A percentile compares a stretch with the other conserved stretches of the same genome.
Evolutionary conservation across 164 flowering plant genomes (phyloP).

Genomic region (Warburgia ugandensis): DNA sequence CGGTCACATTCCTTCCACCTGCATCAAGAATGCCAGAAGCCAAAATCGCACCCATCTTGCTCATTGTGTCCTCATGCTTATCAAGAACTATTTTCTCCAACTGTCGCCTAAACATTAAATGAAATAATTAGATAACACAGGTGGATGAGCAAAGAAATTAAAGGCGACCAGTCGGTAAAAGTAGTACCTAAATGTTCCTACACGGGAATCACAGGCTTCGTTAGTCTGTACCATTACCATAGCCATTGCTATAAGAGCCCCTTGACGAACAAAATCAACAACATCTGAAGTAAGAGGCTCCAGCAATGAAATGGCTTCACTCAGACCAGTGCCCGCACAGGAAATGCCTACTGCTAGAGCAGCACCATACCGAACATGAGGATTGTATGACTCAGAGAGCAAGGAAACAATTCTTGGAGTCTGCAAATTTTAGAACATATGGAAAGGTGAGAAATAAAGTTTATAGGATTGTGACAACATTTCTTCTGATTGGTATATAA

Average conservation of each 20-base stretch:
- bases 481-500: no score
- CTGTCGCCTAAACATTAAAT: constrained; percentile 69
- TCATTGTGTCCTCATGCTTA: constrained; percentile 99
- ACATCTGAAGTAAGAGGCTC: constrained; percentile 98
- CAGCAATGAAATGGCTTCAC: constrained; percentile 94
- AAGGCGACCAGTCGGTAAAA: not conserved
- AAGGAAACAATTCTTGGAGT: constrained; percentile 94
- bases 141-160: not conserved
- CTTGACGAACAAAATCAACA: constrained; percentile 99
- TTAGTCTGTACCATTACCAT: constrained; percentile 98
- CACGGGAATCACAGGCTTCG: constrained; percentile 96
- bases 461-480: no score
- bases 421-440: constrained; percentile 46
- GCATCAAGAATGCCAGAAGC: constrained; percentile 99
- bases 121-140: not conserved
- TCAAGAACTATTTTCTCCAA: constrained; percentile 95
- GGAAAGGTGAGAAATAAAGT: no score
- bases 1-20: constrained; percentile 97
- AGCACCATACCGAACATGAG: constrained; percentile 98
- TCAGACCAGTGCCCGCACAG: constrained; percentile 97
- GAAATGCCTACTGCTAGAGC: constrained; percentile 99
- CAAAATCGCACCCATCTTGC: constrained; percentile 99
- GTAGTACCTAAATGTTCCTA: constrained; percentile 81
- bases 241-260: constrained; percentile 99
- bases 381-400: constrained; percentile 96